Percentiles rank a stretch among this genome's conserved stretches.
These are phyloP conservation scores for Gossypium stocksii DNA, from an alignment of 345 rosid species.

Conservation along the genomic window DNA sequence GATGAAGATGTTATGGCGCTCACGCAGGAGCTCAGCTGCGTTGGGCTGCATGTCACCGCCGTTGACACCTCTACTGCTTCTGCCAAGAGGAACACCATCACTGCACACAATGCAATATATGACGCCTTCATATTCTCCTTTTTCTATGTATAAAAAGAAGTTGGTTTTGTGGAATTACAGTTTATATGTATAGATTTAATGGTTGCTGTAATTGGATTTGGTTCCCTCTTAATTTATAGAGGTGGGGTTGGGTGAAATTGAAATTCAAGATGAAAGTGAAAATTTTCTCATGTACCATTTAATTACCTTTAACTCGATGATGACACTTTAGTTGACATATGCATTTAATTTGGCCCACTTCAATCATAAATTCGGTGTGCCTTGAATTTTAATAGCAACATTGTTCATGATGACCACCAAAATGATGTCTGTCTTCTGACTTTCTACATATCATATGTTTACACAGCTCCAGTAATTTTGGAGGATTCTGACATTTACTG, in stretches of 20 bases:
- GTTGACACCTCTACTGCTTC: conserved; percentile 33
- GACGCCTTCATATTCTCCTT: conserved; percentile 37
- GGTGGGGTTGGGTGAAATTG: conserved; percentile 18
- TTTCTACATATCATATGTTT: background rate
- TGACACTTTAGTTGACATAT: background rate
- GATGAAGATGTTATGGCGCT: conserved; percentile 62
- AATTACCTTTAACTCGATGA: background rate
- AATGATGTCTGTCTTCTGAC: background rate
- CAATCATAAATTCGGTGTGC: background rate
- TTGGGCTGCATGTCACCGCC: conserved; percentile 72
- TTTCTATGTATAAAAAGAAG: background rate
- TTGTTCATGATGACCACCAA: background rate
- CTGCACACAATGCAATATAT: conserved; percentile 30
- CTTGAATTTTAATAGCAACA: background rate
- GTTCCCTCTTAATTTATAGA: conserved; percentile 53
- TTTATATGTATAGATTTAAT: background rate
- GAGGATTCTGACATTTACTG: background rate
- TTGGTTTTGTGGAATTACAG: too few species aligned
- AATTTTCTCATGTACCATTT: background rate
- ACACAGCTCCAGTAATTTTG: background rate
- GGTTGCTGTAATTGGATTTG: conserved; percentile 18
- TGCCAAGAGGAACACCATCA: conserved; percentile 43
- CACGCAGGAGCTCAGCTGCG: conserved; percentile 76
- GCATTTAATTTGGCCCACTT: background rate
- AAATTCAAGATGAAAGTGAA: background rate